Base-by-base conservation (phyloP, 768 basidiomycete genomes). In the Suillus decipiens region DNA sequence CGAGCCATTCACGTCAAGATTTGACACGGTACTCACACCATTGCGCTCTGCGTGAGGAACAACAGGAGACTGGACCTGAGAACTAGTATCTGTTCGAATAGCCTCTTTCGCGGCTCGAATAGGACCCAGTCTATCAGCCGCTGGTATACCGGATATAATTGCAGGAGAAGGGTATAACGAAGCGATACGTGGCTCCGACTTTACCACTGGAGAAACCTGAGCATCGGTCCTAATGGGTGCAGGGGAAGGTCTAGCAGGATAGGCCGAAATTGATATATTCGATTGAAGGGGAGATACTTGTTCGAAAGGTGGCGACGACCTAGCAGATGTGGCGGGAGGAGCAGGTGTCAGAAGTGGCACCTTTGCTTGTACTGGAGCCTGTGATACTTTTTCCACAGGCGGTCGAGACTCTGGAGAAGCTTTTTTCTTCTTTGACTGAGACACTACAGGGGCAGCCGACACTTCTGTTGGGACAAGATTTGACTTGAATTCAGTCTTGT, bases 71-170 rank as follows among this genome's bases (percentile, higher is more conserved):
- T 65, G 63, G n/a, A 37, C 43, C 47, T 61, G 61, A 33, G 28
- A 3, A n/a, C 55, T 42, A 34, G 55, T n/a, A 42, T 61, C 45
- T 37, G 67, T 61, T 17, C 42, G 42, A 36, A 76, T 64, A 9
- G 69, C 65, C 1, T 72, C 73, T 55, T 76, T 75, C 7, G 67
- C 74, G 33, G 75, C 75, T 33, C 74, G 74, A 63, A 75, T 75
- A 24, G 74, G 74, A 5, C 75, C 74, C 7, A 76, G 66, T 63
- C 72, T 76, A 42, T 75, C 74, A 34, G 51, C 12, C 3, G 56
- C 61, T 2, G 66, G 66, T 14, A 31, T 22, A 10, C 36, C 5
- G 36, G 39, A 60, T 15, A 67, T 65, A 28, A 61, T 67, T 42
- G 67, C 61, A 8, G 60, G 28, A 39, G 63, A 33, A 47, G 61